phyloP scores from a whole-genome alignment of 805 yeast species.

The Saccharomycopsis guyanensis region DNA sequence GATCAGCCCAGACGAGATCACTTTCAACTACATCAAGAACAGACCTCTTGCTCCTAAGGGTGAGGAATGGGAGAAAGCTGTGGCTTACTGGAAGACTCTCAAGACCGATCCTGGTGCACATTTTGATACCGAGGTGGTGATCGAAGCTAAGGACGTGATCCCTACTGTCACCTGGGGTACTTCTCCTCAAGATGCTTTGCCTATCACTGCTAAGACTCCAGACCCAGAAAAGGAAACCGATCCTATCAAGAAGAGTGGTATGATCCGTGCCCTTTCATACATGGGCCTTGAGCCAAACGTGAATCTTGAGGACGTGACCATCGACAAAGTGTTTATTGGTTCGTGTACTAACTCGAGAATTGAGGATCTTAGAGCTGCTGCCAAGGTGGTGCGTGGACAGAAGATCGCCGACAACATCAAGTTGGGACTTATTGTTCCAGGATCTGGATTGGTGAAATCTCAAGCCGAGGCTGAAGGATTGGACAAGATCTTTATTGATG shows the following conservation, averaged over 20 bases:
- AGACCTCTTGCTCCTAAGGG: conserved; percentile 94
- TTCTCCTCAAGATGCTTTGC: conserved; percentile 97
- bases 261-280: conserved; percentile 86
- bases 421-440: conserved; percentile 90
- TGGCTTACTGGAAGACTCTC: conserved; percentile 82
- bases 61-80: conserved; percentile 91
- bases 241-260: conserved; percentile 70
- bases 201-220: conserved; percentile 85
- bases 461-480: conserved; percentile 95
- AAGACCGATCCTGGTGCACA: conserved; percentile 84
- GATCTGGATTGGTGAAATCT: conserved; percentile 88
- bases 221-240: conserved; percentile 71
- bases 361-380: conserved; percentile 95
- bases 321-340: conserved; percentile 96
- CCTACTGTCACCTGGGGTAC: conserved; percentile 99
- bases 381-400: conserved; percentile 84
- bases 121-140: conserved; percentile 76
- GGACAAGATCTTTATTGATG: conserved; percentile 80
- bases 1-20: conserved; percentile 91
- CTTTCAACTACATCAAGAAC: conserved; percentile 84
- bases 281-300: conserved; percentile 87
- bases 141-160: conserved; percentile 75
- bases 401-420: conserved; percentile 75
- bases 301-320: conserved; percentile 61
- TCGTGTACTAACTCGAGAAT: conserved; percentile 97